These are phyloP conservation scores for Ogataea neopini DNA, from an alignment of 805 yeast genomes.

Conservation along the genomic window DNA sequence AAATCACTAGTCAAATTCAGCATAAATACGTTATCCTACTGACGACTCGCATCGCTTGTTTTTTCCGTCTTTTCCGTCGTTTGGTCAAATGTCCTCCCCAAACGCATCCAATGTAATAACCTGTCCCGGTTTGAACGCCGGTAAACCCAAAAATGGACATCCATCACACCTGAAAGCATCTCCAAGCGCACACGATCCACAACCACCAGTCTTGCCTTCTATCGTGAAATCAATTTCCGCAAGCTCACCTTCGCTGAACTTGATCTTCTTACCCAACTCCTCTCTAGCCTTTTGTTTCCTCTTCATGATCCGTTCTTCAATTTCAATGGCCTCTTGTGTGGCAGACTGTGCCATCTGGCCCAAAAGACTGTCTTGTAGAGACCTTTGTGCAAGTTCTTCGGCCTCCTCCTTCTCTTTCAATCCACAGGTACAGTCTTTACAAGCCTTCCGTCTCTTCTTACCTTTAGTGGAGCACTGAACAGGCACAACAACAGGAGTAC, in stretches of 20 bases:
- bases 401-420: slow-evolving; percentile 82
- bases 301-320: slow-evolving; percentile 47
- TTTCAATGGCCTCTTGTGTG: slow-evolving; percentile 52
- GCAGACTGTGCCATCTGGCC: slow-evolving; percentile 53
- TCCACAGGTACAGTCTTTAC: slow-evolving; percentile 98
- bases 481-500: slow-evolving; percentile 51
- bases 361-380: slow-evolving; percentile 46
- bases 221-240: slow-evolving; percentile 93
- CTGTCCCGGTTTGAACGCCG: slow-evolving; percentile 98
- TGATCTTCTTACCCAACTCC: slow-evolving; percentile 20
- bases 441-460: slow-evolving; percentile 81
- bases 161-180: slow-evolving; percentile 99
- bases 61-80: no score
- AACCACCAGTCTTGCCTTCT: slow-evolving; percentile 96
- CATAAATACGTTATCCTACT: no score
- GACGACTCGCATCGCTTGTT: no score
- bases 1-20: no score
- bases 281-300: slow-evolving; percentile 27
- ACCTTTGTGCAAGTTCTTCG: slow-evolving; percentile 48
- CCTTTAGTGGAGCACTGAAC: slow-evolving; percentile 50
- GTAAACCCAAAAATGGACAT: slow-evolving; percentile 95
- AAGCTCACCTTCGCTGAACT: slow-evolving; percentile 63
- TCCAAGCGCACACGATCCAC: slow-evolving; percentile 96
- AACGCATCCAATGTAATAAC: slow-evolving; percentile 72
- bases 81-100: slow-evolving; percentile 80